These are phyloP conservation scores for Amanita exitialis DNA, from an alignment of 768 basidiomycete species.

Conservation along the genomic window DNA sequence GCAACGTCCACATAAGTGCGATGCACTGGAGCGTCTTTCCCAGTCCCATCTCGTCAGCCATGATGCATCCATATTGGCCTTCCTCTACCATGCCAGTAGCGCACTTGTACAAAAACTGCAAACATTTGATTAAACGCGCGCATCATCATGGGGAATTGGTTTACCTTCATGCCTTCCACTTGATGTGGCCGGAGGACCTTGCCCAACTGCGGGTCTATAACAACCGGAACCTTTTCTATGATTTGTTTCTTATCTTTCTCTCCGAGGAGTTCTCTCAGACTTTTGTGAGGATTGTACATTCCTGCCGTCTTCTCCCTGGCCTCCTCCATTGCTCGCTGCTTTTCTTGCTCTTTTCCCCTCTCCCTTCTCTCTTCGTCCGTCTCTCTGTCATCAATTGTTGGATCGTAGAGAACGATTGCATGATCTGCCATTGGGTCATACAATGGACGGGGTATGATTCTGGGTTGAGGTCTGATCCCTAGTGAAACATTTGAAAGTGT, in stretches of 20 bases:
- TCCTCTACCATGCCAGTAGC: conserved; percentile 89
- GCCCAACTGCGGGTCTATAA: conserved; percentile 82
- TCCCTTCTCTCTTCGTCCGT: conserved; percentile 79
- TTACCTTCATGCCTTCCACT: conserved; percentile 93
- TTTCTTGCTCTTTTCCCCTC: conserved; percentile 64
- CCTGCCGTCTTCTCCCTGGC: conserved; percentile 63
- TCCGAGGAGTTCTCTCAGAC: conserved; percentile 67
- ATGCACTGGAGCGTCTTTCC: conserved; percentile 98
- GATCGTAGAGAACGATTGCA: conserved; percentile 95
- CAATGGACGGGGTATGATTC: conserved; percentile 82
- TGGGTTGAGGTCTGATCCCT: conserved; percentile 74
- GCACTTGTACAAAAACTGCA: conserved; percentile 89
- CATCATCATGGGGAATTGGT: conserved; percentile 9
- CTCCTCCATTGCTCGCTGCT: conserved; percentile 50
- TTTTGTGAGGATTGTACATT: conserved; percentile 88
- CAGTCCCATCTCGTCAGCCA: conserved; percentile 99
- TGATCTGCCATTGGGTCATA: conserved; percentile 98
- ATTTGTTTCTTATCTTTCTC: conserved; percentile 60
- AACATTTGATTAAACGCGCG: conserved; percentile 5
- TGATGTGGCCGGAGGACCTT: conserved; percentile 96
- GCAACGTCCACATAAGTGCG: conserved; percentile 85
- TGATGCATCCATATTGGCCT: conserved; percentile 91
- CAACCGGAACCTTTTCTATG: conserved; percentile 82
- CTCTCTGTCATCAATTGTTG: conserved; percentile 88
- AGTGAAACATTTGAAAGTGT: conserved; percentile 62